Percentiles rank a stretch among this genome's conserved stretches.
Conservation (phyloP, 345 rosid species). For the Rhodamnia argentea region DNA sequence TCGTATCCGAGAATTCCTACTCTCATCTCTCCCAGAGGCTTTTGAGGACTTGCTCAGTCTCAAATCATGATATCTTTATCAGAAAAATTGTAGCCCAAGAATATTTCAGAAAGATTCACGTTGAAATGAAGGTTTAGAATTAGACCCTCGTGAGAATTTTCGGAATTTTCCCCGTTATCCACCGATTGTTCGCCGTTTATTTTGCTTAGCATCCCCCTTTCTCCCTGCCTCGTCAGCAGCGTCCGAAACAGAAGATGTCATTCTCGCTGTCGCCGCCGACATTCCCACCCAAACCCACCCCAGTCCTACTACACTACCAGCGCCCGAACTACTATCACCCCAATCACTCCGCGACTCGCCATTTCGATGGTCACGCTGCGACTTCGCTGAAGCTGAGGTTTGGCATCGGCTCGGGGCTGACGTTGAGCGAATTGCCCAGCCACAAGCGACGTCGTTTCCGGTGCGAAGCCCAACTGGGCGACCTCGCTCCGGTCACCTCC, state of each 20-base stretch:
- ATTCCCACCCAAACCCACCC: background rate
- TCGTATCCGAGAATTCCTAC: no score
- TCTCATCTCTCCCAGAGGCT: no score
- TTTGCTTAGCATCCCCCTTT: background rate
- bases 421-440: background rate
- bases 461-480: slow-evolving; percentile 50
- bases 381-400: background rate
- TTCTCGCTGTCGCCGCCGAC: background rate
- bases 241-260: background rate
- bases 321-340: background rate
- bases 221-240: background rate
- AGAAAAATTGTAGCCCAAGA: no score
- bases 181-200: background rate
- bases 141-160: background rate
- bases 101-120: no score
- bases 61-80: no score
- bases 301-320: background rate
- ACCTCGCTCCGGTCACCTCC: slow-evolving; percentile 53
- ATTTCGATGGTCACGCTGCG: background rate
- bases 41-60: no score
- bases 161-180: background rate
- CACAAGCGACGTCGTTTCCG: background rate
- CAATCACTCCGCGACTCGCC: background rate
- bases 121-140: no score
- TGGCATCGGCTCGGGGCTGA: background rate